phyloP scores from a whole-genome alignment of 2,329 filamentous ascomycete species.

The Rhinocladiella mackenziei region DNA sequence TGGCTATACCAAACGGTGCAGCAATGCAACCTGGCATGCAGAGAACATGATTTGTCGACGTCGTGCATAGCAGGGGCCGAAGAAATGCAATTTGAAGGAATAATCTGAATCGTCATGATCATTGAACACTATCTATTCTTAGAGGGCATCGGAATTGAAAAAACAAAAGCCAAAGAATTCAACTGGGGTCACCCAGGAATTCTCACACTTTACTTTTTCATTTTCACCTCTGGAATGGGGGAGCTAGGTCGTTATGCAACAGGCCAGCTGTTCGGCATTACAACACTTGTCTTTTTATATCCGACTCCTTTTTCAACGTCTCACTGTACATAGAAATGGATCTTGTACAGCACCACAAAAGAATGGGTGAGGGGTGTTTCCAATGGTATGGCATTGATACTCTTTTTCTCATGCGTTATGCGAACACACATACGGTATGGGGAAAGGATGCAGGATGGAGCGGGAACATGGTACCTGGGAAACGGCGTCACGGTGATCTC shows the following conservation, averaged over 20 bases:
- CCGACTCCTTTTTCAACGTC: slow-evolving; percentile 8
- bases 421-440: slow-evolving; percentile 20
- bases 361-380: slow-evolving; percentile 7
- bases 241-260: slow-evolving; percentile 17
- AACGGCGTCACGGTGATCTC: slow-evolving; percentile 1
- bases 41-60: slow-evolving; percentile 17
- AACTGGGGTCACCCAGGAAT: no score
- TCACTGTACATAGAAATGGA: slow-evolving; percentile 24
- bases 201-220: no score
- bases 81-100: background rate
- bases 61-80: background rate
- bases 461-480: background rate
- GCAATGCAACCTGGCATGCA: slow-evolving; percentile 30
- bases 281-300: slow-evolving; percentile 5
- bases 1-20: slow-evolving; percentile 38
- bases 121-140: slow-evolving; percentile 8
- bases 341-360: slow-evolving; percentile 26
- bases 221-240: no score
- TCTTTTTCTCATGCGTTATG: slow-evolving; percentile 18
- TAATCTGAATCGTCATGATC: slow-evolving; percentile 15
- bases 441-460: slow-evolving; percentile 3
- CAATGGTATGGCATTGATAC: slow-evolving; percentile 9
- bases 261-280: slow-evolving; percentile 6
- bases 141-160: slow-evolving; percentile 1
- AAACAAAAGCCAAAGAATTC: background rate